A percentile compares a stretch with the other conserved stretches of the same genome.
Evolutionary conservation across 2,329 filamentous ascomycete genomes (phyloP).

Genomic region (Coniochaeta sp.): DNA sequence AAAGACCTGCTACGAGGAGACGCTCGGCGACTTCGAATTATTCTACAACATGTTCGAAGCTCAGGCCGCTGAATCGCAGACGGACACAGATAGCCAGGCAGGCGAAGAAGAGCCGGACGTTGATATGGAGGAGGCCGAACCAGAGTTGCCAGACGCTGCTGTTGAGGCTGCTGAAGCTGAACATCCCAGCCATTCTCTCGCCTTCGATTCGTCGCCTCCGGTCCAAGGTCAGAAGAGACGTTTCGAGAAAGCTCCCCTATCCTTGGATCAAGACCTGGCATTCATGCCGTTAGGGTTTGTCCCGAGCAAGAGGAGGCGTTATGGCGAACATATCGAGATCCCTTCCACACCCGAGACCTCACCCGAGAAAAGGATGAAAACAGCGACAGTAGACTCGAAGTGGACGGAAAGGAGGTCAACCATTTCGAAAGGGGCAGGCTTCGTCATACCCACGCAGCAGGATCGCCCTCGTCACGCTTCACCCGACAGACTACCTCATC

Average conservation of each 20-base stretch:
- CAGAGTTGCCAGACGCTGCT: no score
- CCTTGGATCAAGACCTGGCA: neutral
- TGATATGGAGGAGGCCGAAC: no score
- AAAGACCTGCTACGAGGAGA: slow-evolving; percentile 33
- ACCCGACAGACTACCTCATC: slow-evolving; percentile 5
- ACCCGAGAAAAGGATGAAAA: slow-evolving; percentile 23
- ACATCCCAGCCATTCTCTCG: neutral
- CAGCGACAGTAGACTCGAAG: neutral
- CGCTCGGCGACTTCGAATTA: slow-evolving; percentile 15
- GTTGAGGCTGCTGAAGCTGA: neutral
- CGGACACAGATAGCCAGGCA: slow-evolving; percentile 8
- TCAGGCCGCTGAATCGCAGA: slow-evolving; percentile 11
- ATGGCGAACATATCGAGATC: slow-evolving; percentile 33
- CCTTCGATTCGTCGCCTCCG: neutral
- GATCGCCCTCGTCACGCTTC: slow-evolving; percentile 10
- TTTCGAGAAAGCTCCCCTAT: neutral
- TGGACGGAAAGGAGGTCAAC: no score
- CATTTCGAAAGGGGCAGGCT: no score
- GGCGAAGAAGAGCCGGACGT: slow-evolving; percentile 14
- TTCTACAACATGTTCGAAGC: slow-evolving; percentile 20
- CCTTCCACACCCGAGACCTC: slow-evolving; percentile 50
- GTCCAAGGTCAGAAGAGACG: neutral
- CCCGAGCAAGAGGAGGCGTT: slow-evolving; percentile 27
- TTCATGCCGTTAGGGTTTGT: neutral
- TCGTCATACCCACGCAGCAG: no score